Evolutionary conservation across 2,329 filamentous ascomycete genomes (phyloP).

Genomic region (Trichoderma asperellum): DNA sequence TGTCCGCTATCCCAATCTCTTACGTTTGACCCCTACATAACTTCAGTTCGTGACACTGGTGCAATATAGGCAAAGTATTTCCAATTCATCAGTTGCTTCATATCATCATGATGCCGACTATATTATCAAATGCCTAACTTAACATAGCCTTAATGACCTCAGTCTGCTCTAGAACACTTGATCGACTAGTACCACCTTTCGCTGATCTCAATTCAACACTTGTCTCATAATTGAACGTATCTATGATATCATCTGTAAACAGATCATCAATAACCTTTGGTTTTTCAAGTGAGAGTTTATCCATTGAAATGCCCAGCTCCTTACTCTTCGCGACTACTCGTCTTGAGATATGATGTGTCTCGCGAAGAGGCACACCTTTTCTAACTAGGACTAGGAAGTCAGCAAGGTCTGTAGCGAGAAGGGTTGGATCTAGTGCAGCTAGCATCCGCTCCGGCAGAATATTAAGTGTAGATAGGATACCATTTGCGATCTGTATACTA

Average conservation of each 20-base stretch:
- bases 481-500: too few relatives aligned
- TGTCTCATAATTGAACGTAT: slow-evolving; percentile 78
- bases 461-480: too few relatives aligned
- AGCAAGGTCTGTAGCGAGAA: too few relatives aligned
- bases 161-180: slow-evolving; percentile 67
- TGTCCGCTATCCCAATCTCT: too few relatives aligned
- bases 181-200: slow-evolving; percentile 77
- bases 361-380: slow-evolving; percentile 75
- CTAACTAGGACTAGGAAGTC: too few relatives aligned
- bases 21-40: too few relatives aligned
- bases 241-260: slow-evolving; percentile 71
- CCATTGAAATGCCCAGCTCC: slow-evolving; percentile 64
- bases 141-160: slow-evolving; percentile 48
- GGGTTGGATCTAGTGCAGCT: too few relatives aligned
- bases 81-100: too few relatives aligned
- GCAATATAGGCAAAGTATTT: too few relatives aligned
- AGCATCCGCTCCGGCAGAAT: too few relatives aligned
- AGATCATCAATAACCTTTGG: slow-evolving; percentile 66
- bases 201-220: slow-evolving; percentile 80
- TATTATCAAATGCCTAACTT: neutral
- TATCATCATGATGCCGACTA: too few relatives aligned
- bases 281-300: slow-evolving; percentile 68
- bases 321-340: slow-evolving; percentile 52
- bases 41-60: too few relatives aligned
- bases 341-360: slow-evolving; percentile 79